Evolutionary conservation across 805 yeast genomes (phyloP), one percentile per base, ranked within the genome.

Genomic region (Saturnispora galanensis): DNA sequence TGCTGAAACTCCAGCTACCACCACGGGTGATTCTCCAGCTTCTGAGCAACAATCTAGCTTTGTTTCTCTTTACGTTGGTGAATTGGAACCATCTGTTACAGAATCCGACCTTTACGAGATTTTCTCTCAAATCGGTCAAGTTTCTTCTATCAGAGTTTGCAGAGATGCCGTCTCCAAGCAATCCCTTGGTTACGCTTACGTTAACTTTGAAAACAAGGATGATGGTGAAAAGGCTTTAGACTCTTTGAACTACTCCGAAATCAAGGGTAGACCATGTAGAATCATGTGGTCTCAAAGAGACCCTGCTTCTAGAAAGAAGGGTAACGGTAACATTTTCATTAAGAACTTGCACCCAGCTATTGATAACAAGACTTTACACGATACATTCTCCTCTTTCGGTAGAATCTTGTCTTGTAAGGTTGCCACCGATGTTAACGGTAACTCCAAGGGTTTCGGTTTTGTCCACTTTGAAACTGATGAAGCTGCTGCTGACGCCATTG

Each of bases 251-350:
- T 93, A 93, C 76, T 70, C 88, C 48, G 79, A 79, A 60, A 81
- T 93, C 71, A 89, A 89, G 69, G 97, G 96, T 63, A 86, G 83
- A 63, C 88, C 96, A 60, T 88, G 97, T 73, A 87, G 98, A 71
- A 90, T 93, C 74, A 93, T 93, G 97, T 88, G 97, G 97, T 88
- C 97, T 56, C 97, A 93, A 76, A 87, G 97, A 73, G 97, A 93
- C 67, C 97, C 98, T 54, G 77, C 96, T 51, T 68, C 81, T 60
- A 85, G 98, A 77, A 86, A 82, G 76, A 81, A 81, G 63, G 97
- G 97, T 67, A 83, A 86, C 53, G 97, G 96, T 63, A 93, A 93
- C 78, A 81, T 93, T 56, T 93, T 84, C 79, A 90, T 93, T 74
- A 93, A 93, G 81, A 93, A 93, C 79, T 80, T 93, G 71, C 96